A percentile compares a stretch with the other conserved stretches of the same genome.
Evolutionary conservation across 148 eudicot genomes (phyloP).

Genomic region (Vaccinium darrowii): DNA sequence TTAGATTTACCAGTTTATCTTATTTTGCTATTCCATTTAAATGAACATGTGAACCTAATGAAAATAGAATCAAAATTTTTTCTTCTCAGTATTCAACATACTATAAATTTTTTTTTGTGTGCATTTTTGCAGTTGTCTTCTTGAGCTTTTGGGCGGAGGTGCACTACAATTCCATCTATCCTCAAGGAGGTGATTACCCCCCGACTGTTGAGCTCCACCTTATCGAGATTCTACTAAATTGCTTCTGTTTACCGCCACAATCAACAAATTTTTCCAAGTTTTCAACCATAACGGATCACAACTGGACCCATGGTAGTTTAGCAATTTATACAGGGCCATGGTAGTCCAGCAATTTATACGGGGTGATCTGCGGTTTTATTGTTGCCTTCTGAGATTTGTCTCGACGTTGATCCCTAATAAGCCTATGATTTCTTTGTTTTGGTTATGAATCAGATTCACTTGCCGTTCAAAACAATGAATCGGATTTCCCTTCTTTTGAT

Average conservation of each 20-base stretch:
- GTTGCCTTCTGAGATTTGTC: background rate
- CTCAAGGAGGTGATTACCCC: slow-evolving; percentile 65
- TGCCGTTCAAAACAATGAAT: too few relatives aligned
- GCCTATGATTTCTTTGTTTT: slow-evolving; percentile 16
- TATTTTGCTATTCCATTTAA: background rate
- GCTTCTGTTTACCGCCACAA: background rate
- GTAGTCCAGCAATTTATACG: background rate
- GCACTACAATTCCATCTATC: slow-evolving; percentile 94
- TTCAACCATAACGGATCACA: background rate
- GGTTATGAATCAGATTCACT: slow-evolving; percentile 38
- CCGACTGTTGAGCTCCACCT: background rate
- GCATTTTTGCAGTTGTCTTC: slow-evolving; percentile 54
- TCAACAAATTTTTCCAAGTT: background rate
- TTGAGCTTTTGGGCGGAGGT: slow-evolving; percentile 99
- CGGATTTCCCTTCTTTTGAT: slow-evolving; percentile 43
- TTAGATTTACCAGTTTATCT: background rate
- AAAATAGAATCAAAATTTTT: background rate
- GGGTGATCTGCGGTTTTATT: background rate
- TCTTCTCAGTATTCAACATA: background rate
- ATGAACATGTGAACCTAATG: background rate
- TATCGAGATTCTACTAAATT: background rate
- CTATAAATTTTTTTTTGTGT: background rate
- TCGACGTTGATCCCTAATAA: background rate
- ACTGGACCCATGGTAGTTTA: background rate
- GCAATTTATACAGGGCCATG: background rate